Evolutionary conservation across 208 protist genomes (phyloP).

Genomic region (Leishmania martiniquensis): DNA sequence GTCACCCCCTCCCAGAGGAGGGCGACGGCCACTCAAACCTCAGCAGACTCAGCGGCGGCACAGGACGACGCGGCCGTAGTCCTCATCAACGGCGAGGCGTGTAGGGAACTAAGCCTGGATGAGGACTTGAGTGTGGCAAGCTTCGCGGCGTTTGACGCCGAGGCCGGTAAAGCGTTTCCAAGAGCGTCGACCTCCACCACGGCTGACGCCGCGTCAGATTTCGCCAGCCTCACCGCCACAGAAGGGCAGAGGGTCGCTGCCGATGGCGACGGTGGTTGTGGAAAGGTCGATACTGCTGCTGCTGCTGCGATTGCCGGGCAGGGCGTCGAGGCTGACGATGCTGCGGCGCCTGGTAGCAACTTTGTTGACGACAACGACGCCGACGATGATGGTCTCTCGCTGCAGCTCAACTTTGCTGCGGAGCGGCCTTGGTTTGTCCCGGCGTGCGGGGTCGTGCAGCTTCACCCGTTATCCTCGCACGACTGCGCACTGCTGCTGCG

Average conservation of each 20-base stretch:
- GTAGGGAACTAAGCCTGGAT: conserved; percentile 25
- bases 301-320: not conserved
- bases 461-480: conserved; percentile 41
- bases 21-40: not conserved
- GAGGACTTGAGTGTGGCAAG: conserved; percentile 13
- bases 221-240: not conserved
- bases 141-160: conserved; percentile 29
- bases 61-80: conserved; percentile 1
- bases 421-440: conserved; percentile 70
- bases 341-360: not conserved
- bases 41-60: not conserved
- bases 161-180: not conserved
- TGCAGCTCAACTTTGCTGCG: conserved; percentile 14
- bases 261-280: not conserved
- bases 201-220: not conserved
- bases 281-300: not conserved
- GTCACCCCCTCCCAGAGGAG: not conserved
- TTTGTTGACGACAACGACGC: conserved; percentile 5
- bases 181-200: not conserved
- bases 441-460: conserved; percentile 45
- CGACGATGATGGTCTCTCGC: conserved; percentile 12
- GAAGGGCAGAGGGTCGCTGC: not conserved
- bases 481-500: conserved; percentile 57
- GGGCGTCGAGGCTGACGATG: not conserved
- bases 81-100: conserved; percentile 13